Evolutionary conservation across 2,329 filamentous ascomycete genomes (phyloP), one percentile per base, ranked within the genome.

Genomic region (Colletotrichum sp.): DNA sequence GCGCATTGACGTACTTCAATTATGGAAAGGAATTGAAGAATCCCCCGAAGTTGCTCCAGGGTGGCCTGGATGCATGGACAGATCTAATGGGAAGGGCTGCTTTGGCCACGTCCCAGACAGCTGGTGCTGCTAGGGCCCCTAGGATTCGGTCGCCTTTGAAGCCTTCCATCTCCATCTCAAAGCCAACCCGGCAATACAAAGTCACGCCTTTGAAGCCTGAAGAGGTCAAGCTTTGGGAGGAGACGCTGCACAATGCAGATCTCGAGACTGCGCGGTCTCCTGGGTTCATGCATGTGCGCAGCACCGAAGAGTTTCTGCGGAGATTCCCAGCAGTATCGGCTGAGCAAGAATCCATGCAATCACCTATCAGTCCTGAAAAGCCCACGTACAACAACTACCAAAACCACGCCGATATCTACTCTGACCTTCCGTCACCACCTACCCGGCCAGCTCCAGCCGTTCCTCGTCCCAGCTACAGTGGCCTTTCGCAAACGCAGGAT

Each of bases 31-130:
- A 93, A 12, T 84, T 98, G 36, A 93, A 91, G 72, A 88, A 91
- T 31, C 88, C 90, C 5, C 96, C 96, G 0, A 94, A 95, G 69
- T 87, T 99, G 36, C 86, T 99, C 2, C 86, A 90, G 66, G 97
- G 97, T 21, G 97, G 97, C 0, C 83, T 99, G 13, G 91, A 96
- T 77, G 94, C 95, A 6, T 99, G 97, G 97, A 85, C 92, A 21
- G 93, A 97, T 78, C 84, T 97, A n/a, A 88, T 98, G 78, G 96
- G 97, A 3, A 84, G 87, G 15, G 89, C 92, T 67, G 92, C 93
- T 2, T 85, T 92, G 11, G 84, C 87, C 72, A 84, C 83, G 13
- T 88, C 86, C 6, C 75, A 76, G n/a, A 69, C 70, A 29, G 76
- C 66, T 33, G 68, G 77, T 61, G 74, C 73, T 62, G 63, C 74